Percentiles rank a stretch among this genome's conserved stretches.
phyloP scores from a whole-genome alignment of 306 rosid genomes.

The Glycine tomentella region DNA sequence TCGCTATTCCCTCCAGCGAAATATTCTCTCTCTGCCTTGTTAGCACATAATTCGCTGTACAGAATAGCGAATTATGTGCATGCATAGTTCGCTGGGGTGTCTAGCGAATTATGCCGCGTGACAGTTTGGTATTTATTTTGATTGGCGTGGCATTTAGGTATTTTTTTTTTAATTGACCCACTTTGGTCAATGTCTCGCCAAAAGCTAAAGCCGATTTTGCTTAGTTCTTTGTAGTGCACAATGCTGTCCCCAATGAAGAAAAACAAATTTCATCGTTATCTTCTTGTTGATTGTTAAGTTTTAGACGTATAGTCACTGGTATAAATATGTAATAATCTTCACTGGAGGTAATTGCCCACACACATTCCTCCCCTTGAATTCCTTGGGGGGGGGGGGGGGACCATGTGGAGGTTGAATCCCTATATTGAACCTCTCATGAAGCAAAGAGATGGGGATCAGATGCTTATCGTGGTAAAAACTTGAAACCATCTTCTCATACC shows the following conservation, averaged over 20 bases:
- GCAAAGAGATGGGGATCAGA: constrained; percentile 29
- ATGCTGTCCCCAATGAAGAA: constrained; percentile 13
- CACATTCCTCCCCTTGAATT: background rate
- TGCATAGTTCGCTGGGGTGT: no score
- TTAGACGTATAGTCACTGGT: background rate
- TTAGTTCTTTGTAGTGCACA: constrained; percentile 54
- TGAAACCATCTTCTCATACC: constrained; percentile 17
- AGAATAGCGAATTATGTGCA: no score
- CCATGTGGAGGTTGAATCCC: constrained; percentile 34
- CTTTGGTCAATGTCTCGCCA: no score
- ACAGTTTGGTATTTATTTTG: no score
- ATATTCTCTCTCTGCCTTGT: no score
- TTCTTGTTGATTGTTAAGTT: constrained; percentile 33
- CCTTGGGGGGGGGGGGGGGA: no score
- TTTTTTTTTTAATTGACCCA: no score
- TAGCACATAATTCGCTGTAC: no score
- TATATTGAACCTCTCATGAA: constrained; percentile 14
- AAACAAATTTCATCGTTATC: constrained; percentile 29
- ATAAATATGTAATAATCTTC: constrained; percentile 44
- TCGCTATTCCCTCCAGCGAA: no score
- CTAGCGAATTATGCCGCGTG: no score
- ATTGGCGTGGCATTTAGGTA: no score
- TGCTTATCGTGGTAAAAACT: constrained; percentile 26
- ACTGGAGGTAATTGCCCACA: constrained; percentile 39
- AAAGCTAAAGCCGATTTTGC: constrained; percentile 38